Base-by-base conservation (phyloP, 225 moss, liverwort and hornwort species). In the Asterella californica region DNA sequence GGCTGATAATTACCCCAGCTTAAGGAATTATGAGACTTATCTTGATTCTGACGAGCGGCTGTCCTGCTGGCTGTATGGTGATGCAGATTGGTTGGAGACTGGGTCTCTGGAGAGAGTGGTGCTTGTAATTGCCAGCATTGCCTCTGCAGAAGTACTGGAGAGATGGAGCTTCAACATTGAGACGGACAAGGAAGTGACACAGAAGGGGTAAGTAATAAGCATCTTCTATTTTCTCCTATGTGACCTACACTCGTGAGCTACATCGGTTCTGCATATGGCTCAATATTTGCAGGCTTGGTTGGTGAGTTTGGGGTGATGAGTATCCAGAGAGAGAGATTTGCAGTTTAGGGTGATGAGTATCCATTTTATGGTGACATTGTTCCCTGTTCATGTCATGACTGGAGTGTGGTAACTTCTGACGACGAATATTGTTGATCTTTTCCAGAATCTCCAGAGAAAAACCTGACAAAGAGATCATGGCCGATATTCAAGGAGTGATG, bases 111-210 rank as follows among this genome's bases (percentile, higher is more conserved):
- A 99, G 84, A 90, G 99, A 76, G 93, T 95, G 47, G 95, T 95
- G 11, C 88, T 93, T 74, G 88, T 99, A 10, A 85, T 99, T 69
- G 90, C 95, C 21, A 95, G 92, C 79, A 90, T 92, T 15, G 80
- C 95, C 57, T 84, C 95, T 6, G 89, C 90, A 77, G 99, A 95
- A 66, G 99, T 92, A 8, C 91, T 95, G 9, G 99, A 99, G 81
- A 92, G 99, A 67, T 99, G 99, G 99, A 99, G 90, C 79, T 99
- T 99, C 80, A 91, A 85, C 81, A 95, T 99, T 32, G 92, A 93
- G 78, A 99, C 92, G 24, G 99, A 99, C 47, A 88, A 84, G 78
- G 93, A 99, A 82, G 91, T 91, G 76, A 79, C 86, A 36, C 90
- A 92, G 25, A 92, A 93, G 27, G 92, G 92, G 95, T 97, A 86